Evolutionary conservation across 441 rosid genomes (phyloP).

Genomic region (Erodium moschatum): DNA sequence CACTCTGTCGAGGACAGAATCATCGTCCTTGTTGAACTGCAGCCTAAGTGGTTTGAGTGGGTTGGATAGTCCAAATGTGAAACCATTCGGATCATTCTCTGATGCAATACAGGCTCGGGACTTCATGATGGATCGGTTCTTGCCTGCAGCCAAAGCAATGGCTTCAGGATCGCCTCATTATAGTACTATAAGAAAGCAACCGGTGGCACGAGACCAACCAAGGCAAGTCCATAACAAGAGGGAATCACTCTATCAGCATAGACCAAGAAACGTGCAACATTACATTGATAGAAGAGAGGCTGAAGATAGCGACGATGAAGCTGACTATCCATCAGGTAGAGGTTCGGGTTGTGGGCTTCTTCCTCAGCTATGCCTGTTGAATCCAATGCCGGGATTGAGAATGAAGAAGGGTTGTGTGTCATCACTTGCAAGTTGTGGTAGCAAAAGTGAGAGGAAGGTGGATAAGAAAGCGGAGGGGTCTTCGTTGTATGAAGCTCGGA

Average conservation of each 20-base stretch:
- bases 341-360: conserved; percentile 41
- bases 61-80: conserved; percentile 36
- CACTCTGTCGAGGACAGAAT: conserved; percentile 59
- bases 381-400: conserved; percentile 50
- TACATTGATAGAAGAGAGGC: conserved; percentile 19
- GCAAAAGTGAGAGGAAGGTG: conserved; percentile 41
- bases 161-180: conserved; percentile 55
- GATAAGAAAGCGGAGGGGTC: conserved; percentile 24
- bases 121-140: conserved; percentile 81
- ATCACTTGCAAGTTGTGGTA: too few species aligned
- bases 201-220: conserved; percentile 16
- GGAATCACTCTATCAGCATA: conserved; percentile 14
- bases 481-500: conserved; percentile 14
- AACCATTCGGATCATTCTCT: conserved; percentile 40
- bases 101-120: conserved; percentile 49
- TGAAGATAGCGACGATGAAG: conserved; percentile 12
- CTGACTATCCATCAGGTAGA: conserved; percentile 27
- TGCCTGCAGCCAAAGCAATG: conserved; percentile 92
- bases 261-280: conserved; percentile 23
- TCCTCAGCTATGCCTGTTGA: conserved; percentile 51
- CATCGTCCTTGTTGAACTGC: conserved; percentile 53
- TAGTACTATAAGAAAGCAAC: conserved; percentile 33
- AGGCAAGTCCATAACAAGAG: conserved; percentile 18
- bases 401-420: conserved; percentile 27
- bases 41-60: conserved; percentile 43